Evolutionary conservation across 495 filamentous ascomycete species (phyloP).

Genomic region (Xylaria intraflava): DNA sequence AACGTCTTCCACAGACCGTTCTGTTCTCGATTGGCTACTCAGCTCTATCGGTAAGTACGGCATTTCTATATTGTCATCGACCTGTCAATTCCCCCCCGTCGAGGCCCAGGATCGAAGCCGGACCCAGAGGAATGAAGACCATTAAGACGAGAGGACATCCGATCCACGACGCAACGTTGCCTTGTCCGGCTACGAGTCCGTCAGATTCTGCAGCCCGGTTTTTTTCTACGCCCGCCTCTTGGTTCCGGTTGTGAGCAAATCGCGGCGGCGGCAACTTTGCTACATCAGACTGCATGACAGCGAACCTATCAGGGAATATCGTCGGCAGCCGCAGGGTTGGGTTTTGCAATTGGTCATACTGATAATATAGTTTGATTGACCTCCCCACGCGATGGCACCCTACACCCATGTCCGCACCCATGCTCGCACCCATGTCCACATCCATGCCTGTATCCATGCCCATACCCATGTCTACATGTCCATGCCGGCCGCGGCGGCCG

Average conservation of each 20-base stretch:
- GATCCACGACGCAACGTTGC: neutral
- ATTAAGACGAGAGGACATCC: neutral
- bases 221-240: constrained; percentile 1
- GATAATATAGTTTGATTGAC: constrained; percentile 15
- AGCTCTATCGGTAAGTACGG: constrained; percentile 4
- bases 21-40: neutral
- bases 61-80: constrained; percentile 1
- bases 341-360: constrained; percentile 23
- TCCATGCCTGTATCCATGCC: neutral
- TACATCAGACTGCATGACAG: constrained; percentile 18
- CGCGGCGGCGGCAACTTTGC: constrained; percentile 10
- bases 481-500: neutral
- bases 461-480: neutral
- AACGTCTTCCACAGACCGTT: neutral
- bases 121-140: neutral
- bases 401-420: neutral
- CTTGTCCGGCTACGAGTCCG: too few relatives aligned
- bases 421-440: constrained; percentile 1
- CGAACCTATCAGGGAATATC: constrained; percentile 24
- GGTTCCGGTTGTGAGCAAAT: constrained; percentile 8
- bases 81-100: constrained; percentile 1
- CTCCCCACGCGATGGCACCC: constrained; percentile 15
- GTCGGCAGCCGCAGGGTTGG: constrained; percentile 26
- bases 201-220: neutral
- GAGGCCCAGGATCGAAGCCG: neutral